Percentiles rank a stretch among this genome's conserved stretches.
phyloP scores from a whole-genome alignment of 768 basidiomycete species.

The Suillus fuscotomentosus region DNA sequence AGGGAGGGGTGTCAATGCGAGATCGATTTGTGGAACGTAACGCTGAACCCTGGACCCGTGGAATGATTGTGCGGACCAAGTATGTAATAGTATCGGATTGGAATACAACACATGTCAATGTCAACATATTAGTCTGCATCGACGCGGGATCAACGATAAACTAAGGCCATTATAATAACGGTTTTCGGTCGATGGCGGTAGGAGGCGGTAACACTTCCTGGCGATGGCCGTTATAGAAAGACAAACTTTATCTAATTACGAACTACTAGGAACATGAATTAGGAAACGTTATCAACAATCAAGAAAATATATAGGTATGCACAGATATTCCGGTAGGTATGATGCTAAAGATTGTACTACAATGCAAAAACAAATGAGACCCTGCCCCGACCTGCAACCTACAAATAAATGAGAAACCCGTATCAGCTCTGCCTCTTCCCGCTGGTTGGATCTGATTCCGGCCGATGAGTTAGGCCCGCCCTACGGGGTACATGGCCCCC shows the following conservation, averaged over 20 bases:
- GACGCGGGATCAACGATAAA: background rate
- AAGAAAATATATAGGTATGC: slow-evolving; percentile 2
- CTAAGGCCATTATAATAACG: background rate
- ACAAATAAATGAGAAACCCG: background rate
- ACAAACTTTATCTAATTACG: background rate
- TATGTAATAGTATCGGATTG: background rate
- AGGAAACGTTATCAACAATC: background rate
- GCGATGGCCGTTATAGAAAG: background rate
- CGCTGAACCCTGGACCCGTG: background rate
- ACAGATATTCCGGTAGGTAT: background rate
- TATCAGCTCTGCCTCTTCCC: background rate
- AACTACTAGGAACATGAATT: background rate
- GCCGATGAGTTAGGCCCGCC: background rate
- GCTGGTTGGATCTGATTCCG: background rate
- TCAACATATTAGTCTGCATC: background rate
- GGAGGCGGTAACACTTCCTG: background rate
- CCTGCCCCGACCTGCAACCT: background rate
- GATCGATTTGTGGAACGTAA: background rate
- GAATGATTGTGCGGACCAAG: background rate
- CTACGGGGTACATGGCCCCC: background rate
- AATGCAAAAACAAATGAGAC: background rate
- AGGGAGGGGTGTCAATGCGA: slow-evolving; percentile 1
- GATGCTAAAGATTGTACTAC: slow-evolving; percentile 2
- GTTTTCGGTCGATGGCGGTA: background rate
- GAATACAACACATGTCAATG: background rate